Percentiles rank a stretch among this genome's conserved stretches.
Conservation (phyloP, 2,329 filamentous ascomycete genomes). For the Aspergillus sojae region DNA sequence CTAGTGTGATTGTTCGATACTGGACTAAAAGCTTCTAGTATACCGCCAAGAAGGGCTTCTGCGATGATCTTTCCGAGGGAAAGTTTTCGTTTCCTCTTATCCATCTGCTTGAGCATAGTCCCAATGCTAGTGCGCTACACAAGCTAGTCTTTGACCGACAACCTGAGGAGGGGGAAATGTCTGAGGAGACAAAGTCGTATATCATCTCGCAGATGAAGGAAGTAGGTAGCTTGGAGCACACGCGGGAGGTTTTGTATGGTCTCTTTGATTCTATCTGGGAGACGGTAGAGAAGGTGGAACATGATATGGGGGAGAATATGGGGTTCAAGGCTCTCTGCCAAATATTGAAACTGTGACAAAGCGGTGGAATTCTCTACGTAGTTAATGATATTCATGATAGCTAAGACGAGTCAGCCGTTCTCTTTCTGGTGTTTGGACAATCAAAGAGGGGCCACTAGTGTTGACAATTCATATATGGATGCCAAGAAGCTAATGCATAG, state of each 20-base stretch:
- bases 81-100: constrained; percentile 43
- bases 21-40: constrained; percentile 28
- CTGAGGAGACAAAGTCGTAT: constrained; percentile 1
- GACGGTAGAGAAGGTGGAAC: too few species aligned
- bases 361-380: too few species aligned
- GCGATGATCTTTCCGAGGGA: constrained; percentile 47
- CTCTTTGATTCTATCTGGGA: background rate
- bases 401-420: too few species aligned
- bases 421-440: too few species aligned
- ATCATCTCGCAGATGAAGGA: constrained; percentile 7
- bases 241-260: background rate
- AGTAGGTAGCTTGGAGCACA: constrained; percentile 2
- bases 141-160: background rate
- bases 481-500: too few species aligned
- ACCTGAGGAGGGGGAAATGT: background rate
- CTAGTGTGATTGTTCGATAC: too few species aligned
- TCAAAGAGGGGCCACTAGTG: too few species aligned
- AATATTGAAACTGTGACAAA: constrained; percentile 5
- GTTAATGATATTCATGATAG: too few species aligned
- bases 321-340: constrained; percentile 1
- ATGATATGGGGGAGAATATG: constrained; percentile 3
- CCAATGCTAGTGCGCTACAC: background rate
- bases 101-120: constrained; percentile 7
- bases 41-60: constrained; percentile 43
- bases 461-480: too few species aligned